Base-by-base conservation (phyloP, 2,329 filamentous ascomycete species). In the Botrytis fabae region DNA sequence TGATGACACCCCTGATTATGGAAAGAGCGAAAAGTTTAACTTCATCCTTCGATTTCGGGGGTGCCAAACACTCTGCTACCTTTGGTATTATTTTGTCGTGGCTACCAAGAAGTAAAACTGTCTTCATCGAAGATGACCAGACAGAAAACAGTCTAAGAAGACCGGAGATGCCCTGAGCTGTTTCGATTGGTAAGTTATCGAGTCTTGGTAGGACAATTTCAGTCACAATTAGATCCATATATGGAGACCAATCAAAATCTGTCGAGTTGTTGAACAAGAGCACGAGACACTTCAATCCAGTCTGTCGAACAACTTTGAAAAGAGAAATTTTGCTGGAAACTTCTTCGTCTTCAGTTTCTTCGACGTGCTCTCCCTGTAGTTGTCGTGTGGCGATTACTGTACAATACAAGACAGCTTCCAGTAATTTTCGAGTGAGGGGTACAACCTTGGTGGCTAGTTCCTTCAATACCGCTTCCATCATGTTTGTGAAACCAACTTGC, bases 401-500 rank as follows among this genome's bases (percentile, higher is more conserved):
- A 80, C 94, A 98, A 80, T 94, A 95, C 1, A 98, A 83, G 0
- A 97, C 86, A 0, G 94, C 89, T 77, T 95, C 90, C 75, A 95
- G 85, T 7, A 98, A 85, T 20, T 87, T 87, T 25, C 87, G 84
- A 66, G 91, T 87, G 77, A 93, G 95, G 0, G 90, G 87, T 3
- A 86, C 82, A 71, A 97, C 89, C 71, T 91, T 91, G 8, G 88
- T 89, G 70, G 95, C 94, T 51, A 98, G 87, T 70, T 96, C 94
- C 73, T 92, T 92, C 74, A 98, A 90, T 80, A 98, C 89, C 18
- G 95, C 90, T 74, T 94, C 91, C 68, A 96, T 86, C 93, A 98
- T 96, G 80, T 97, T 97, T 69, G 97, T 84, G 80, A 98, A 90
- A 85, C 97, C 96, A 73, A 96, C 88, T 81, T 98, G 95, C 81